Evolutionary conservation across 139 green algal genomes (phyloP).

Genomic region (Nannochloris sp.): DNA sequence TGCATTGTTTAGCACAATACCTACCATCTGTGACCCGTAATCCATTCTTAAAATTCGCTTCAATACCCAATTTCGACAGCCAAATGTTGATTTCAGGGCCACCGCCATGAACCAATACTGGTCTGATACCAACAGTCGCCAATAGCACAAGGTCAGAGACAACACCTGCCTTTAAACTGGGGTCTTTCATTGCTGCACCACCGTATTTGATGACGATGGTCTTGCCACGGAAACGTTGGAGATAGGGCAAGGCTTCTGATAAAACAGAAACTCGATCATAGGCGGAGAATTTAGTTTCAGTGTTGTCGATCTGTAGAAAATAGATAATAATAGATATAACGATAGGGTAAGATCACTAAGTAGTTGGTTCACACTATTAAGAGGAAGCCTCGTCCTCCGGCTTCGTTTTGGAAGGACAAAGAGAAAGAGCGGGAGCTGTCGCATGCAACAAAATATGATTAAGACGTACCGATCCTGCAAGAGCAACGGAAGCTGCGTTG

Average conservation of each 20-base stretch:
- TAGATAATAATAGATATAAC: too few species aligned
- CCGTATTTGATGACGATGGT: constrained; percentile 99
- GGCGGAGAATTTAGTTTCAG: constrained; percentile 22
- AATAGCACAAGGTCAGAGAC: constrained; percentile 94
- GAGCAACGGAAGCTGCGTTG: background rate
- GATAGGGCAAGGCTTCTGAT: constrained; percentile 93
- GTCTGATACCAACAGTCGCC: constrained; percentile 81
- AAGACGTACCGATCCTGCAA: too few species aligned
- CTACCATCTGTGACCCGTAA: constrained; percentile 91
- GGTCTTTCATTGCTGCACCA: constrained; percentile 97
- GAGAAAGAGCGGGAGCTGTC: too few species aligned
- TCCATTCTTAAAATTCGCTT: constrained; percentile 92
- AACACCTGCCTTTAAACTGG: constrained; percentile 84
- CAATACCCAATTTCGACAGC: constrained; percentile 90
- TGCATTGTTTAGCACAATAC: background rate
- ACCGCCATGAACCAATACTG: constrained; percentile 95
- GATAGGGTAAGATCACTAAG: too few species aligned
- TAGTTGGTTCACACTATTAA: too few species aligned
- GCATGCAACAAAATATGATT: too few species aligned
- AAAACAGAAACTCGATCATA: constrained; percentile 82
- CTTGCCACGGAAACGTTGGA: constrained; percentile 86
- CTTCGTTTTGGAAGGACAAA: too few species aligned
- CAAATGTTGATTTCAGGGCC: constrained; percentile 98
- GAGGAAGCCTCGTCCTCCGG: too few species aligned
- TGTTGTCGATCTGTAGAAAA: constrained; percentile 6